Base-by-base conservation (phyloP, 1,139 yeast species). In the Magnusiomyces fungicola region DNA sequence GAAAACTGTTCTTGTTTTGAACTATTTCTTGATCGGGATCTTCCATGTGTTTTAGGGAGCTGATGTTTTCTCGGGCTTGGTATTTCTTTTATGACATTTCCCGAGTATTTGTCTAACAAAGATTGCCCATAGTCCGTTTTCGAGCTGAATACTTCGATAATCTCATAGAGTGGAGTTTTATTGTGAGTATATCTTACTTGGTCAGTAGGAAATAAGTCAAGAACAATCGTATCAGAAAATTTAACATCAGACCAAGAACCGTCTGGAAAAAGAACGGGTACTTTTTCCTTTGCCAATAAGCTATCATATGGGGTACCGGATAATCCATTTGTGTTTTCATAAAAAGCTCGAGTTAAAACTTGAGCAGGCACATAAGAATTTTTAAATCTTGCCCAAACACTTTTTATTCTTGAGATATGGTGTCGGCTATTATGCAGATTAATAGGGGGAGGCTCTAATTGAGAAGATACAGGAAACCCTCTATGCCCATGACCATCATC, bases 341-440 rank as follows among this genome's bases (percentile, higher is more conserved):
- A 34, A 18, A 18, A 21, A 18, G 4, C 6, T 5, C 10, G 7
- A 34, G 16, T 34, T 3, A 34, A 23, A 18, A 34, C 38, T 19
- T 34, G 21, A 34, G 38, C 46, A 10, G 46, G 46, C 9, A n/a
- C 18, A 24, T 33, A 43, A n/a, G 24, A 7, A 3, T 34, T 25
- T 33, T 36, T 34, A n/a, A 23, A 21, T 23, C 23, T 14, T 12
- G 18, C 40, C 46, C 46, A 43, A 2, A 34, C 18, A 24, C 39
- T 33, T 10, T 33, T 27, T 24, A 29, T 34, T 34, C 19, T n/a
- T n/a, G n/a, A n/a, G n/a, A n/a, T n/a, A n/a, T n/a, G n/a, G n/a
- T n/a, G n/a, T n/a, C n/a, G n/a, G n/a, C n/a, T n/a, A n/a, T n/a
- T n/a, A n/a, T n/a, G n/a, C n/a, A n/a, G n/a, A n/a, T n/a, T n/a